These are phyloP conservation scores for Parathielavia hyrcaniae DNA, from an alignment of 495 filamentous ascomycete species.

Conservation along the genomic window DNA sequence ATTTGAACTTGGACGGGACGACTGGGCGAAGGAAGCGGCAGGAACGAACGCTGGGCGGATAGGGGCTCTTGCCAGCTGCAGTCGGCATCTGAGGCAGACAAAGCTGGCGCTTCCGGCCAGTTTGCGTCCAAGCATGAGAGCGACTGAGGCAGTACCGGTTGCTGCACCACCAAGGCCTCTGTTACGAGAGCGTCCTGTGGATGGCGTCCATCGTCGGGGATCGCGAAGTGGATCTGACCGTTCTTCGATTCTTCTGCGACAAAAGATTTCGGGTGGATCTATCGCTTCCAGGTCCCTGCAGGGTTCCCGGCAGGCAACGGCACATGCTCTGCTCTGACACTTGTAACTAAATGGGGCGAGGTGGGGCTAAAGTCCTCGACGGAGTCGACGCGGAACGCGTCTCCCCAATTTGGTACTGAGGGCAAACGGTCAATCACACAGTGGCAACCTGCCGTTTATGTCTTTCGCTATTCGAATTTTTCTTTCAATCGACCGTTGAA, in stretches of 20 bases:
- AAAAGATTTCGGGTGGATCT: constrained; percentile 31
- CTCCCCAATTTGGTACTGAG: neutral
- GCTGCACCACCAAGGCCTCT: constrained; percentile 2
- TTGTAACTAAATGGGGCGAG: no score
- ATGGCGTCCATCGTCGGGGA: neutral
- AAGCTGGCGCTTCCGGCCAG: constrained; percentile 33
- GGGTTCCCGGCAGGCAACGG: constrained; percentile 19
- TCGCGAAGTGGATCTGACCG: constrained; percentile 5
- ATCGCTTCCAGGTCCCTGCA: neutral
- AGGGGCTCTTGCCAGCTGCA: constrained; percentile 30
- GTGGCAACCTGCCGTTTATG: no score
- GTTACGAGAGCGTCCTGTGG: neutral
- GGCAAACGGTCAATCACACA: no score
- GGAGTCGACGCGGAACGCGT: constrained; percentile 2
- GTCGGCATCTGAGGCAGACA: constrained; percentile 47
- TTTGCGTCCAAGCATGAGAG: constrained; percentile 40
- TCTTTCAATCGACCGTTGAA: no score
- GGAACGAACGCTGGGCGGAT: constrained; percentile 14
- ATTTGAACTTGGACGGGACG: neutral
- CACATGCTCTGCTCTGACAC: constrained; percentile 12
- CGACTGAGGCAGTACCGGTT: neutral
- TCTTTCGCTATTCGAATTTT: no score
- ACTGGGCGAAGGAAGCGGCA: neutral
- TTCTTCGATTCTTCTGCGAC: no score
- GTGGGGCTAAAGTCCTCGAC: constrained; percentile 1